Evolutionary conservation across 495 filamentous ascomycete species (phyloP).

Genomic region (Parathielavia appendiculata): DNA sequence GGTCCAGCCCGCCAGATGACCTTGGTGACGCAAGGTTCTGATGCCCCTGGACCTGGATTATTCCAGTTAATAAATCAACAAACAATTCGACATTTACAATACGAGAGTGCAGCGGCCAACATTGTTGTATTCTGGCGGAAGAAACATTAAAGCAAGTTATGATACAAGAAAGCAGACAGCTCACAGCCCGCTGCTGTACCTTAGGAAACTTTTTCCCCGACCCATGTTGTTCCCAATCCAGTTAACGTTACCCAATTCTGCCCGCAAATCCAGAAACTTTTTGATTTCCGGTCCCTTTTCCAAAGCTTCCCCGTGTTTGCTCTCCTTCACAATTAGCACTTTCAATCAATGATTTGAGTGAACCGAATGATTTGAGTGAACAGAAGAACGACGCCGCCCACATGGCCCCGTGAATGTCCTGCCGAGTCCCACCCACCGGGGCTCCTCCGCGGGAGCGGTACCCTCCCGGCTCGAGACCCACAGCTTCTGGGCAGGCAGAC

Average conservation of each 20-base stretch:
- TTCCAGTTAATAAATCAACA: no score
- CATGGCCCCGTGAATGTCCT: conserved; percentile 9
- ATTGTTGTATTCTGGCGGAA: not conserved
- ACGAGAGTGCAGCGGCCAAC: not conserved
- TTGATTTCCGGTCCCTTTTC: not conserved
- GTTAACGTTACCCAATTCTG: not conserved
- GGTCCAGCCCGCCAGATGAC: no score
- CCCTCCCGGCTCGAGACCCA: conserved; percentile 4
- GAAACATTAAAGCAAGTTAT: not conserved
- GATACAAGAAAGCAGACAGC: conserved; percentile 1
- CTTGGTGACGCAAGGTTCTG: no score
- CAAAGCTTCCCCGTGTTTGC: not conserved
- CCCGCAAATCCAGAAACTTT: not conserved
- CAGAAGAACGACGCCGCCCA: conserved; percentile 2
- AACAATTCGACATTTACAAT: no score
- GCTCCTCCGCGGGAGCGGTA: conserved; percentile 1
- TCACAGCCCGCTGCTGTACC: not conserved
- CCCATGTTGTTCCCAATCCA: not conserved
- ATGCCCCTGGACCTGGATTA: no score
- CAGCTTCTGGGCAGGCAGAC: conserved; percentile 1
- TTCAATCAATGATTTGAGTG: not conserved
- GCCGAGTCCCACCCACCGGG: conserved; percentile 1
- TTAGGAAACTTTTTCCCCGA: not conserved
- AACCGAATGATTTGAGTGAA: not conserved
- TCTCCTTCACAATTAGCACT: not conserved